A percentile compares a stretch with the other conserved stretches of the same genome.
phyloP scores from a whole-genome alignment of 257 asterid species.

The Gentiana straminea region DNA sequence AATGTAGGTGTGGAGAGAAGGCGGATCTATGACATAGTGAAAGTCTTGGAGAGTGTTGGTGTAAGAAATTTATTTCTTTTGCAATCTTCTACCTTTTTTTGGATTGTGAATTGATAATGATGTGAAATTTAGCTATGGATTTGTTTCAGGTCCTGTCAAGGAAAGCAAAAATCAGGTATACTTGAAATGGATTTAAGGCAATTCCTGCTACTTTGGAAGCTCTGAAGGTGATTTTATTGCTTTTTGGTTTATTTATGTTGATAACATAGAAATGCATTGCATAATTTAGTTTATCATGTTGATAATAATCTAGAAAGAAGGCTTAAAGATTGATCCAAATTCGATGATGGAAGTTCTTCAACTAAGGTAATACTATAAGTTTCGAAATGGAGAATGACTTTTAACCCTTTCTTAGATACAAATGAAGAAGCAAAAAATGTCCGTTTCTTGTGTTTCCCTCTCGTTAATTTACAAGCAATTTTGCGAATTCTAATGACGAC shows the following conservation, averaged over 20 bases:
- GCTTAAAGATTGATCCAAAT: conserved; percentile 42
- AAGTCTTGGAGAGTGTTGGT: conserved; percentile 91
- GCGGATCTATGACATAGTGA: conserved; percentile 95
- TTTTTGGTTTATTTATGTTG: not conserved
- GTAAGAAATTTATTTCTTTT: conserved; percentile 34
- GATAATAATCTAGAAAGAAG: conserved; percentile 38
- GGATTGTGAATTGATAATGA: not conserved
- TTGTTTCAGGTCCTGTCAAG: conserved; percentile 57
- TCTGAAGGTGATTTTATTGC: conserved; percentile 36
- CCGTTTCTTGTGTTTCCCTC: not conserved
- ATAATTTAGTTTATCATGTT: no score
- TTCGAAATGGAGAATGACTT: no score
- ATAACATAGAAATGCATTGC: no score
- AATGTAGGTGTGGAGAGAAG: conserved; percentile 81
- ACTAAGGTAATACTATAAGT: conserved; percentile 28
- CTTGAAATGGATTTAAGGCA: conserved; percentile 91
- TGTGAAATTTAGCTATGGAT: not conserved
- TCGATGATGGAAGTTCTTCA: conserved; percentile 43
- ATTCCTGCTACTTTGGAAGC: conserved; percentile 63
- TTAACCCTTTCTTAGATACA: not conserved
- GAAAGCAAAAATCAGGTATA: conserved; percentile 76
- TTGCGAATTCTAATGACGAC: conserved; percentile 68
- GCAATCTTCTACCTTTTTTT: not conserved
- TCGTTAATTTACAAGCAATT: not conserved
- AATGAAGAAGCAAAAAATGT: not conserved